These are phyloP conservation scores for Fusarium udum DNA, from an alignment of 2,329 filamentous ascomycete genomes.

Conservation along the genomic window DNA sequence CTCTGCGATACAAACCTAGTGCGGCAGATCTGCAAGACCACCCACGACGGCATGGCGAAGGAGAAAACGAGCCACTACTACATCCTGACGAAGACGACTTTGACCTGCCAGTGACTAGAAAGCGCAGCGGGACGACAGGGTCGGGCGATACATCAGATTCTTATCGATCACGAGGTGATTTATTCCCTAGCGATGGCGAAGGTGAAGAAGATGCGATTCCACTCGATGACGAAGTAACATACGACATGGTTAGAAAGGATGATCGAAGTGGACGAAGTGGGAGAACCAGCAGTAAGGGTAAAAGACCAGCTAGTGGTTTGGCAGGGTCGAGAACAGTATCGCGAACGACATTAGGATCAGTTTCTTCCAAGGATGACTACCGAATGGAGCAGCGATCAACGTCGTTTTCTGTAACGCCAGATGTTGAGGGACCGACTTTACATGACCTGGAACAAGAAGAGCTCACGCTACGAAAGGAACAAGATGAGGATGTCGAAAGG, in stretches of 20 bases:
- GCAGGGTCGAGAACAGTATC: conserved; percentile 62
- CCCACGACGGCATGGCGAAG: conserved; percentile 64
- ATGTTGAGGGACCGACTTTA: conserved; percentile 56
- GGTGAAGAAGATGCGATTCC: conserved; percentile 95
- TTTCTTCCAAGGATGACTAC: conserved; percentile 47
- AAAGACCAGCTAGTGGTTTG: conserved; percentile 54
- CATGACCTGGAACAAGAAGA: conserved; percentile 65
- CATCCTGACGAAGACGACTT: conserved; percentile 47
- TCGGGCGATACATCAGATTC: conserved; percentile 88
- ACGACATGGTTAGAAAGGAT: conserved; percentile 80
- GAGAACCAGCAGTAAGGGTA: conserved; percentile 68
- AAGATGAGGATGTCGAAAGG: conserved; percentile 62
- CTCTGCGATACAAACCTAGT: conserved; percentile 87
- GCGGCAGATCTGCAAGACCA: conserved; percentile 91
- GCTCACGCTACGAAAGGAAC: conserved; percentile 58
- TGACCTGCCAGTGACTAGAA: conserved; percentile 49
- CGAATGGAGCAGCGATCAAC: conserved; percentile 38
- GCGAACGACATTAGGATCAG: conserved; percentile 65
- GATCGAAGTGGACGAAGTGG: conserved; percentile 70
- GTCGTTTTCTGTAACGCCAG: conserved; percentile 48
- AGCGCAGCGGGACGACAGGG: conserved; percentile 80
- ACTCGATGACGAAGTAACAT: conserved; percentile 89
- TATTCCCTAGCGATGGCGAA: conserved; percentile 86
- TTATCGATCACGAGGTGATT: conserved; percentile 84
- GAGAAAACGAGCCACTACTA: conserved; percentile 77